Conservation (phyloP, 257 asterid species). For the Ilex asprella region DNA sequence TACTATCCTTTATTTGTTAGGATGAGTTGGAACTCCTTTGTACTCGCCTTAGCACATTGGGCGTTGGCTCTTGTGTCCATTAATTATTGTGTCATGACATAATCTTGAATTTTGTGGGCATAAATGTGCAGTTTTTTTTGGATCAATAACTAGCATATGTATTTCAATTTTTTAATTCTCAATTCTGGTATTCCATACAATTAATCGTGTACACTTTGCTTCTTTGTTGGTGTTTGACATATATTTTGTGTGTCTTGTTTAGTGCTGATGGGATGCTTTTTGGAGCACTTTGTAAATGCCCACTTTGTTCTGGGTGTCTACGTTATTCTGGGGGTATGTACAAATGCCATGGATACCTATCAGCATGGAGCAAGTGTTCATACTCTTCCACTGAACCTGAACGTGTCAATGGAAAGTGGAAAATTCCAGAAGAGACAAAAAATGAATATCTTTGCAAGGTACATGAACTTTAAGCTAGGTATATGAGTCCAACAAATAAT, state of each 20-base stretch:
- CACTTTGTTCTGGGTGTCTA: conserved; percentile 73
- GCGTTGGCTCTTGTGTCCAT: too few relatives aligned
- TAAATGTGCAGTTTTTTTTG: neutral
- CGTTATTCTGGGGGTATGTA: conserved; percentile 74
- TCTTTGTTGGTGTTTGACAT: neutral
- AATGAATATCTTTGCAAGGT: conserved; percentile 79
- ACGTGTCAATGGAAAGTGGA: conserved; percentile 84
- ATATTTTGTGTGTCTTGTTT: conserved; percentile 16
- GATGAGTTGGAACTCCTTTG: too few relatives aligned
- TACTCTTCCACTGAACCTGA: conserved; percentile 62
- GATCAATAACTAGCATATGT: neutral
- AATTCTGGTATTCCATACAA: too few relatives aligned
- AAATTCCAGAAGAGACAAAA: conserved; percentile 68
- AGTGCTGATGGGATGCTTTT: conserved; percentile 98
- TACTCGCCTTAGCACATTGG: too few relatives aligned
- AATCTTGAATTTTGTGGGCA: neutral
- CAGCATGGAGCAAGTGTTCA: conserved; percentile 92
- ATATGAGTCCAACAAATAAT: conserved; percentile 2
- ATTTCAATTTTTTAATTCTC: neutral
- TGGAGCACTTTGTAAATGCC: conserved; percentile 78
- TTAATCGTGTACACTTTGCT: neutral
- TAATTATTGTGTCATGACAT: too few relatives aligned
- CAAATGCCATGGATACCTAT: conserved; percentile 67
- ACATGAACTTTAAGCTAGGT: conserved; percentile 2
- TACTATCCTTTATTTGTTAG: too few relatives aligned